Evolutionary conservation across 345 rosid genomes (phyloP).

Genomic region (Brassica incana): DNA sequence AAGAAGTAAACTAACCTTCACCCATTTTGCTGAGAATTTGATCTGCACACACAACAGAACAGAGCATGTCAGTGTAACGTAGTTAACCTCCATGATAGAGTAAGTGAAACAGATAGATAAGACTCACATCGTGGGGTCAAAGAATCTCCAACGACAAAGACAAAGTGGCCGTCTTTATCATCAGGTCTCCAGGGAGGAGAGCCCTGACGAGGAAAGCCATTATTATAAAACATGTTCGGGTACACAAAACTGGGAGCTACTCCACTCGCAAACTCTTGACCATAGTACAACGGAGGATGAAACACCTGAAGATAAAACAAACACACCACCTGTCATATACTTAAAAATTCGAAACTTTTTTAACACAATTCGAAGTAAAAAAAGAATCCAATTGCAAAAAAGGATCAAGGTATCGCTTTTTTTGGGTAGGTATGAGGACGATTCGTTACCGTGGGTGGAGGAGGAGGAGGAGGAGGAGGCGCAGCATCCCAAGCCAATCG

Average conservation of each 20-base stretch:
- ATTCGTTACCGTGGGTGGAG: conserved; percentile 50
- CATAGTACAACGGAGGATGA: conserved; percentile 56
- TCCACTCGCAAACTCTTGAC: conserved; percentile 58
- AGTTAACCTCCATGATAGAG: not conserved
- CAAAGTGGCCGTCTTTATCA: conserved; percentile 81
- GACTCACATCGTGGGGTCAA: conserved; percentile 62
- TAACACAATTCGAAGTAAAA: not conserved
- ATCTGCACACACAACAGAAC: conserved; percentile 50
- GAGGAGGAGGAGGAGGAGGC: conserved; percentile 49
- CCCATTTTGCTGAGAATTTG: conserved; percentile 84
- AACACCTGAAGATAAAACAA: conserved; percentile 44
- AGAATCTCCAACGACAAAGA: conserved; percentile 63
- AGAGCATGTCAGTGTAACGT: conserved; percentile 14
- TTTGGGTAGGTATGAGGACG: not conserved
- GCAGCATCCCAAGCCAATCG: conserved; percentile 73
- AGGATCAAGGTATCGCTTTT: not conserved
- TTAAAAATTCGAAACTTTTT: no score
- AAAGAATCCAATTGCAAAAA: not conserved
- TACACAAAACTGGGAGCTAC: conserved; percentile 47
- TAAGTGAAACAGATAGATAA: conserved; percentile 12
- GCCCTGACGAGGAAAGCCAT: conserved; percentile 46
- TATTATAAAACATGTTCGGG: conserved; percentile 51
- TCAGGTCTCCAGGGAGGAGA: conserved; percentile 89
- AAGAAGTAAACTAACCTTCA: conserved; percentile 56
- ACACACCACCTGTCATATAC: no score